phyloP scores from a whole-genome alignment of 2,329 filamentous ascomycete species.

The Polytolypa hystricis region DNA sequence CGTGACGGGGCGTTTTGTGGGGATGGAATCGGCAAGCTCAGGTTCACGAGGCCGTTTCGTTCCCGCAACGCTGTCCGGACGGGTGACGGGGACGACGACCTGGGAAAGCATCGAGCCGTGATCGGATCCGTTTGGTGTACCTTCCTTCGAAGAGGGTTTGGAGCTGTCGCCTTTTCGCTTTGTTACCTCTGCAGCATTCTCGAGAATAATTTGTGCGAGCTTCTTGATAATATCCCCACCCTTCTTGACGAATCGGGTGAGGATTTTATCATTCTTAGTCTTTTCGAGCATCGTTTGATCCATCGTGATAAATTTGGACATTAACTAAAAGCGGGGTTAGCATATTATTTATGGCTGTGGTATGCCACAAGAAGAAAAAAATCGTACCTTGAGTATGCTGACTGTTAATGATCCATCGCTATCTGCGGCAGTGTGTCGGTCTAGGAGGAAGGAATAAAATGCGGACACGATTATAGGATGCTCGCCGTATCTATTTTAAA shows the following conservation, averaged over 20 bases:
- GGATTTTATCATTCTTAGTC: slow-evolving; percentile 48
- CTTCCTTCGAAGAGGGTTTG: slow-evolving; percentile 15
- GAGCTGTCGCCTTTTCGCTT: slow-evolving; percentile 31
- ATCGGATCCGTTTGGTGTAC: neutral
- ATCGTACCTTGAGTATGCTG: slow-evolving; percentile 35
- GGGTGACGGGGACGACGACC: slow-evolving; percentile 6
- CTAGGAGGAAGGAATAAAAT: slow-evolving; percentile 38
- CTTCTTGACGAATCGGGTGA: slow-evolving; percentile 47
- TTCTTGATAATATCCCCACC: slow-evolving; percentile 46
- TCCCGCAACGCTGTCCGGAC: slow-evolving; percentile 19
- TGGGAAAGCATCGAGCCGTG: slow-evolving; percentile 2
- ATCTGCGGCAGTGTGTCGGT: slow-evolving; percentile 38
- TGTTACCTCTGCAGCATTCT: slow-evolving; percentile 35
- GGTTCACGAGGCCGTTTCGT: slow-evolving; percentile 30
- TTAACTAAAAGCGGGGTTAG: slow-evolving; percentile 32
- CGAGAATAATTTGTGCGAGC: slow-evolving; percentile 44
- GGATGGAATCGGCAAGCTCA: slow-evolving; percentile 24
- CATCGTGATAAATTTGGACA: slow-evolving; percentile 46
- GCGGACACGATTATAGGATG: slow-evolving; percentile 37
- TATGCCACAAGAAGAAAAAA: neutral
- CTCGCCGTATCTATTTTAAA: slow-evolving; percentile 35
- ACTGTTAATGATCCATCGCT: slow-evolving; percentile 34
- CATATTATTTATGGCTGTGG: neutral
- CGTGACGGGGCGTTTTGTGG: slow-evolving; percentile 29
- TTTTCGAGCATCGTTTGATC: slow-evolving; percentile 48